Evolutionary conservation across 2,329 filamentous ascomycete species (phyloP).

Genomic region (Monosporascus sp.): DNA sequence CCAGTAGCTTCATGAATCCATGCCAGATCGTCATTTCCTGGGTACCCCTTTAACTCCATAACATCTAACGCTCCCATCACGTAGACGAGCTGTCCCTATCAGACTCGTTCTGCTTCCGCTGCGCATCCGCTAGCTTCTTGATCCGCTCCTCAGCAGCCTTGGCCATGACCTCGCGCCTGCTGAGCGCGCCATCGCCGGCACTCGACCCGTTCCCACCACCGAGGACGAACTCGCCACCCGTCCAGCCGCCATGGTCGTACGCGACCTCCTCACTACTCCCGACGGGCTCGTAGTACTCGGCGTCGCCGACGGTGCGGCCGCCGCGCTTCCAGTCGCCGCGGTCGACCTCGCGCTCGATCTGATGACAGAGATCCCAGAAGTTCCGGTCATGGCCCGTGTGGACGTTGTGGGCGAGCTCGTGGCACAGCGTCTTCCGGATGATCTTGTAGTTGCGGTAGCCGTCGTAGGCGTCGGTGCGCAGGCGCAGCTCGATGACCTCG

Average conservation of each 20-base stretch:
- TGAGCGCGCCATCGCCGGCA: slow-evolving; percentile 43
- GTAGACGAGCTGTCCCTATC: not conserved
- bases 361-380: slow-evolving; percentile 85
- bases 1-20: no score
- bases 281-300: slow-evolving; percentile 54
- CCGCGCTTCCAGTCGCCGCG: slow-evolving; percentile 71
- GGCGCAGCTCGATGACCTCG: slow-evolving; percentile 82
- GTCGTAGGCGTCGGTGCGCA: slow-evolving; percentile 91
- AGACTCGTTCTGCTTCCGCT: not conserved
- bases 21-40: no score
- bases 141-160: slow-evolving; percentile 66
- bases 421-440: slow-evolving; percentile 86
- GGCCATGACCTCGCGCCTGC: slow-evolving; percentile 69
- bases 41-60: no score
- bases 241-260: slow-evolving; percentile 71
- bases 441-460: slow-evolving; percentile 91
- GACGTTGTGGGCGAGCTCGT: slow-evolving; percentile 93
- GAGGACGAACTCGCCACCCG: slow-evolving; percentile 72
- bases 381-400: slow-evolving; percentile 75
- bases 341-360: slow-evolving; percentile 85
- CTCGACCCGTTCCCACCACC: slow-evolving; percentile 43
- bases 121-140: slow-evolving; percentile 31
- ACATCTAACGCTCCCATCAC: not conserved
- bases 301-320: slow-evolving; percentile 61
- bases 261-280: slow-evolving; percentile 44